phyloP scores from a whole-genome alignment of 768 basidiomycete species.

The Sporobolomyces phaffii region DNA sequence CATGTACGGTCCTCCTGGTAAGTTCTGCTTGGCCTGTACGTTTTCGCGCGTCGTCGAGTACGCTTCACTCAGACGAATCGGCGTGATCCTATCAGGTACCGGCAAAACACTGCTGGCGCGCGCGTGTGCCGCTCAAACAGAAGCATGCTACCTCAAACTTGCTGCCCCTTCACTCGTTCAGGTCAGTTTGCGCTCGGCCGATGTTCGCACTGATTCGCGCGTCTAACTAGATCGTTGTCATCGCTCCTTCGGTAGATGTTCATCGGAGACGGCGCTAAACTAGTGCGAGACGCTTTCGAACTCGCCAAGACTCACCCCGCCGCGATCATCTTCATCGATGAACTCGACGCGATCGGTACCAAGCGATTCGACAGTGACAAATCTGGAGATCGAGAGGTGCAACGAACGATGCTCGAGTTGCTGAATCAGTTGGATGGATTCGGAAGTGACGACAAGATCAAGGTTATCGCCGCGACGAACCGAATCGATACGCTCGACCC shows the following conservation, averaged over 20 bases:
- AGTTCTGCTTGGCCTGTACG: constrained; percentile 26
- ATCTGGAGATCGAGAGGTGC: constrained; percentile 98
- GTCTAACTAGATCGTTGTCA: too few relatives aligned
- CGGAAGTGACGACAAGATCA: constrained; percentile 92
- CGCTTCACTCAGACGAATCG: too few relatives aligned
- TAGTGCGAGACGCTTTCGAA: constrained; percentile 96
- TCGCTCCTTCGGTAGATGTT: constrained; percentile 63
- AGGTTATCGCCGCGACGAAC: constrained; percentile 98
- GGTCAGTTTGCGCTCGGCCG: too few relatives aligned
- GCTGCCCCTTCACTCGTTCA: constrained; percentile 97
- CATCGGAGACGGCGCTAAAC: constrained; percentile 97
- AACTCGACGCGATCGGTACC: constrained; percentile 96
- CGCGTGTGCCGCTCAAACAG: constrained; percentile 95
- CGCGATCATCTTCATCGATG: constrained; percentile 98
- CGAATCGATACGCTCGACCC: constrained; percentile 98
- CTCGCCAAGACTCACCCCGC: constrained; percentile 90
- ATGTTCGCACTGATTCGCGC: too few relatives aligned
- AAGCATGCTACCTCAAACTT: constrained; percentile 95
- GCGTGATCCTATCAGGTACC: too few relatives aligned
- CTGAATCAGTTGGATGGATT: constrained; percentile 98
- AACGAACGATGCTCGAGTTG: constrained; percentile 98
- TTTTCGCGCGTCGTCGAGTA: too few relatives aligned
- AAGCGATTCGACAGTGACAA: constrained; percentile 99
- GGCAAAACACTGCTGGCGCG: constrained; percentile 96
- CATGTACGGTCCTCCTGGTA: constrained; percentile 98